Base-by-base conservation (phyloP, 768 basidiomycete genomes). In the Roridomyces roridus region DNA sequence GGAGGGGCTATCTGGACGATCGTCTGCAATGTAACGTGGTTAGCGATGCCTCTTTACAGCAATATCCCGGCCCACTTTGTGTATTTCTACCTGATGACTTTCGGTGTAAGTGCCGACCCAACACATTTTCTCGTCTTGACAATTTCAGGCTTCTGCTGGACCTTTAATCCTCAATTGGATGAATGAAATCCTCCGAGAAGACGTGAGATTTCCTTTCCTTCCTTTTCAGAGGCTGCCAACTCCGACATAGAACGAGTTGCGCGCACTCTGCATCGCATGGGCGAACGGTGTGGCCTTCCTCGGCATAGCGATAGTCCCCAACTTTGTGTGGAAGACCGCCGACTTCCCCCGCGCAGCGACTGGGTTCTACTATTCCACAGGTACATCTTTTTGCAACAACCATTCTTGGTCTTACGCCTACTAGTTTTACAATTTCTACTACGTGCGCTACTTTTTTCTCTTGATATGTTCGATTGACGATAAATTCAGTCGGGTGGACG, bases 151-250 rank as follows among this genome's bases (percentile, higher is more conserved):
- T 3, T 59, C 57, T 7, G 62, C 62, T 1, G 62, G 62, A 11
- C 62, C 62, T 10, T 25, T 63, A 14, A 63, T 63, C 23, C 49
- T 63, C 34, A 63, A 63, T 23, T 63, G 62, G 62, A 63, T 63
- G 3, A 63, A 57, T 34, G 62, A 63, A 53, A 55, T 63, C 24
- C 55, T 57, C 10, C 45, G 46, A 18, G 44, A 31, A 31, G 62
- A 63, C n/a, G 62, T 59, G 18, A 43, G 40, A 15, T n/a, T n/a
- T n/a, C 1, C 24, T 20, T 20, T 8, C 35, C 4, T 47, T 15
- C 31, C 9, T 44, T 2, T 20, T 23, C 15, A 45, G 29, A 29
- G 12, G 35, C 21, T 20, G 34, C 21, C 4, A 18, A 36, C n/a
- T 34, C 8, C 29, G 7, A 14, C 29, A 6, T 42, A 63, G 63